A percentile compares a stretch with the other conserved stretches of the same genome.
Evolutionary conservation across 805 yeast genomes (phyloP).

Genomic region (Myxozyma sirexii): DNA sequence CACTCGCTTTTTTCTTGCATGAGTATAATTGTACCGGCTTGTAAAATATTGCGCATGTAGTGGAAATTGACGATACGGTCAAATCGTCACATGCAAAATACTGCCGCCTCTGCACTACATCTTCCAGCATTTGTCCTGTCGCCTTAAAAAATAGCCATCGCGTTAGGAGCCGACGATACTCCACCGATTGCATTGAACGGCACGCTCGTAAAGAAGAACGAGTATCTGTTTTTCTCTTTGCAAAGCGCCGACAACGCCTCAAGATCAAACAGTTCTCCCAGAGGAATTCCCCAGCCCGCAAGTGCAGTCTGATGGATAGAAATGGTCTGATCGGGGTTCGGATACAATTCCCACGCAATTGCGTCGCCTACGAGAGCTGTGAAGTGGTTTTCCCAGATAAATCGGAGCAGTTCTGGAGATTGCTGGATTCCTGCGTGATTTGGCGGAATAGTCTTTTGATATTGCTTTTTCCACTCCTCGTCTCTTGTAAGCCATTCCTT

Average conservation of each 20-base stretch:
- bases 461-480: conserved; percentile 28
- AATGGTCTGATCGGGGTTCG: conserved; percentile 18
- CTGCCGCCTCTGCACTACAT: too few species aligned
- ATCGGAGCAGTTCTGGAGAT: conserved; percentile 36
- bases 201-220: conserved; percentile 40
- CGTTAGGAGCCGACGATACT: conserved; percentile 47
- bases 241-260: conserved; percentile 40
- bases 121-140: neutral
- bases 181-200: conserved; percentile 43
- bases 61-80: too few species aligned
- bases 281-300: conserved; percentile 45
- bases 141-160: conserved; percentile 46
- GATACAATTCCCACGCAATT: conserved; percentile 37
- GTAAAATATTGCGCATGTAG: too few species aligned
- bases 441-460: conserved; percentile 23
- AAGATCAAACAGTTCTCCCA: conserved; percentile 43
- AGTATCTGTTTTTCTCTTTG: conserved; percentile 34
- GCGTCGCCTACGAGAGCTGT: conserved; percentile 40
- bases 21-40: too few species aligned
- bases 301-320: conserved; percentile 37
- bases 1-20: too few species aligned
- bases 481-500: conserved; percentile 37
- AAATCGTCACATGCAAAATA: too few species aligned
- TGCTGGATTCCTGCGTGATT: conserved; percentile 37
- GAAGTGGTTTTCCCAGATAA: conserved; percentile 41